Conservation (phyloP, 2,329 filamentous ascomycete genomes). For the Dothistroma pini region DNA sequence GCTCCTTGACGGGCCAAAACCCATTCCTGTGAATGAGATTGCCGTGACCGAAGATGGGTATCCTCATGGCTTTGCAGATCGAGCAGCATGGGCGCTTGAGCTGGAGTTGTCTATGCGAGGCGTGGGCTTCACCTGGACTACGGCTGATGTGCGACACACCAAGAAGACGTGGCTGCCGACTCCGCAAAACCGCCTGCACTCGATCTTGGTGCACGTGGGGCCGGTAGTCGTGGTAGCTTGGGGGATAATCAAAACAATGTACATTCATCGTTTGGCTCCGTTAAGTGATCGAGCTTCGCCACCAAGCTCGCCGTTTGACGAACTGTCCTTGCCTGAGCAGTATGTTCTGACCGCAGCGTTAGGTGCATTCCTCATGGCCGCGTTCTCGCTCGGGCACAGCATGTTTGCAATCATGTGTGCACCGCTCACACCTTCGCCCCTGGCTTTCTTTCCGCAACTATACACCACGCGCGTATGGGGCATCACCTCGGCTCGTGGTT, state of each 20-base stretch:
- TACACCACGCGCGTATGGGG: conserved; percentile 44
- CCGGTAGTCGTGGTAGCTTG: conserved; percentile 39
- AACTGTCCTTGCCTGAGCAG: conserved; percentile 35
- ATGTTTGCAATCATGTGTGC: conserved; percentile 40
- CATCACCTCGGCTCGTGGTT: conserved; percentile 38
- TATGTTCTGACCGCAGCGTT: conserved; percentile 39
- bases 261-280: conserved; percentile 30
- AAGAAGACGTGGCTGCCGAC: conserved; percentile 44
- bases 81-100: conserved; percentile 45
- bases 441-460: conserved; percentile 45
- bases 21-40: conserved; percentile 37
- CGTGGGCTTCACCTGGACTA: conserved; percentile 46
- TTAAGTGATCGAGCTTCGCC: conserved; percentile 6
- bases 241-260: conserved; percentile 35
- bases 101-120: conserved; percentile 45
- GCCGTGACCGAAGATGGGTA: conserved; percentile 40
- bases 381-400: conserved; percentile 43
- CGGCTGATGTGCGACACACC: conserved; percentile 44
- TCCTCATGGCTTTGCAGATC: conserved; percentile 39
- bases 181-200: conserved; percentile 39
- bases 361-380: conserved; percentile 44
- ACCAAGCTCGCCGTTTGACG: conserved; percentile 34
- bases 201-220: conserved; percentile 38
- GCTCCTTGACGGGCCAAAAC: conserved; percentile 25
- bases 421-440: conserved; percentile 39